These are phyloP conservation scores for Dovyalis caffra DNA, from an alignment of 345 rosid species.

Conservation along the genomic window DNA sequence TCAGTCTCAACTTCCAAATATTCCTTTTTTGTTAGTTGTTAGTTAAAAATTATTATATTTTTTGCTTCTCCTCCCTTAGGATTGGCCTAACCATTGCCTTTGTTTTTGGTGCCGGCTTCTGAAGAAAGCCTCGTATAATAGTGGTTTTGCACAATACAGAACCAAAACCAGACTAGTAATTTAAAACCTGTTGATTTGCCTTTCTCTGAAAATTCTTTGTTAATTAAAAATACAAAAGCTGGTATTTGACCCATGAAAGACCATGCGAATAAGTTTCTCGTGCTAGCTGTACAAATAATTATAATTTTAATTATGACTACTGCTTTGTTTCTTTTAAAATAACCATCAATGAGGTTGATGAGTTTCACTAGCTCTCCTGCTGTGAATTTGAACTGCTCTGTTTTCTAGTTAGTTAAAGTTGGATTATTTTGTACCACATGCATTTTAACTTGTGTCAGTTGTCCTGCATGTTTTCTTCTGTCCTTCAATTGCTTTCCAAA, in stretches of 20 bases:
- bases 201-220: not conserved
- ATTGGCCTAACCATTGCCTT: not conserved
- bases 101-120: not conserved
- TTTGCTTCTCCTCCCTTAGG: not conserved
- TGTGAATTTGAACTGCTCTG: not conserved
- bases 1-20: not conserved
- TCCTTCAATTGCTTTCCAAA: constrained; percentile 3
- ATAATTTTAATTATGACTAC: not conserved
- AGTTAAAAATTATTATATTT: not conserved
- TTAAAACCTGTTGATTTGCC: not conserved
- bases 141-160: not conserved
- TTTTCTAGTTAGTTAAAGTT: not conserved
- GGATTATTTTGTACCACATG: not conserved
- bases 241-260: too few relatives aligned
- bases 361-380: not conserved
- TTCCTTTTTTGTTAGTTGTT: not conserved
- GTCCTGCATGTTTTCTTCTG: not conserved
- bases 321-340: not conserved
- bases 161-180: not conserved
- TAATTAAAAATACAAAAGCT: not conserved
- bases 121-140: too few relatives aligned
- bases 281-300: not conserved
- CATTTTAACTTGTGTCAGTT: not conserved
- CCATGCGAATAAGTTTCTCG: not conserved
- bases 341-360: not conserved